These are phyloP conservation scores for Lachancea quebecensis DNA, from an alignment of 805 yeast genomes.

Conservation along the genomic window DNA sequence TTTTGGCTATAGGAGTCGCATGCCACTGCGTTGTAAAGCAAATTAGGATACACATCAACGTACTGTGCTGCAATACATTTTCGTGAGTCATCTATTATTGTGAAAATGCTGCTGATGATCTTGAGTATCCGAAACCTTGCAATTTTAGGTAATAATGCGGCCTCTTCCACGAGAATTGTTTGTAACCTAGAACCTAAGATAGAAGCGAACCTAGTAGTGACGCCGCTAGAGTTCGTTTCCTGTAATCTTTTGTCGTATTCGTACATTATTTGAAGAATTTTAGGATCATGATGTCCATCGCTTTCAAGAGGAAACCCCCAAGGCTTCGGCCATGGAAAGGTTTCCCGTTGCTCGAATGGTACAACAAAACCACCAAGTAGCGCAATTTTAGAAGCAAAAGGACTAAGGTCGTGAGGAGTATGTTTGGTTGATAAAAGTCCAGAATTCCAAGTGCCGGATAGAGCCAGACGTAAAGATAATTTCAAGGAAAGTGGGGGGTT, in stretches of 20 bases:
- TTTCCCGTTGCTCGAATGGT: slow-evolving; percentile 19
- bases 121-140: slow-evolving; percentile 18
- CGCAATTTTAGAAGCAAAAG: slow-evolving; percentile 18
- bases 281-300: slow-evolving; percentile 11
- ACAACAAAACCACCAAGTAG: slow-evolving; percentile 27
- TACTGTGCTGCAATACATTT: slow-evolving; percentile 55
- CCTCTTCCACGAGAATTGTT: slow-evolving; percentile 28
- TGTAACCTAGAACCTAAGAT: slow-evolving; percentile 38
- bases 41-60: slow-evolving; percentile 70
- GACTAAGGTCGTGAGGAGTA: slow-evolving; percentile 7
- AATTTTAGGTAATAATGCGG: slow-evolving; percentile 15
- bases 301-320: slow-evolving; percentile 20
- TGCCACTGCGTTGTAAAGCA: slow-evolving; percentile 24
- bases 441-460: slow-evolving; percentile 22
- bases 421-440: slow-evolving; percentile 13
- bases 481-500: slow-evolving; percentile 8
- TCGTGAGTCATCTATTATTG: slow-evolving; percentile 41
- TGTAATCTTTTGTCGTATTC: slow-evolving; percentile 21
- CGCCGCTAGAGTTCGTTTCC: slow-evolving; percentile 11
- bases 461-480: slow-evolving; percentile 17
- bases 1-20: slow-evolving; percentile 20
- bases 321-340: slow-evolving; percentile 23
- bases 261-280: slow-evolving; percentile 13
- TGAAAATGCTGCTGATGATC: slow-evolving; percentile 18
- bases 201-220: slow-evolving; percentile 19